These are phyloP conservation scores for Drechmeria coniospora DNA, from an alignment of 2,329 filamentous ascomycete genomes.

Conservation along the genomic window DNA sequence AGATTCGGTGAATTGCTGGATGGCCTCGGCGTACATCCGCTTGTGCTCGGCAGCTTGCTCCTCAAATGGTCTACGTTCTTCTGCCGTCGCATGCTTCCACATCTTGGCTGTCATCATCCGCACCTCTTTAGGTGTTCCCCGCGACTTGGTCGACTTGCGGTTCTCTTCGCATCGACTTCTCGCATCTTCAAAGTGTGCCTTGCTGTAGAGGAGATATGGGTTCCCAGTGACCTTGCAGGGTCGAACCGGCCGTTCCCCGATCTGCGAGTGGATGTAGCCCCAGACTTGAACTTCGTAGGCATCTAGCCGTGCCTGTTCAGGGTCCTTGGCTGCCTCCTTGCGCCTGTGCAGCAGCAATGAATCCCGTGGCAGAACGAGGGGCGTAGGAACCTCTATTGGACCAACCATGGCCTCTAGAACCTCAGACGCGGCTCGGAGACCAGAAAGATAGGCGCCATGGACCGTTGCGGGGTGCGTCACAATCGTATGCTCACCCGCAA, in stretches of 20 bases:
- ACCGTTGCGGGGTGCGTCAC: slow-evolving; percentile 94
- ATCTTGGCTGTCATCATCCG: slow-evolving; percentile 74
- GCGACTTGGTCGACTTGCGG: slow-evolving; percentile 45
- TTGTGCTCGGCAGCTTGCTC: slow-evolving; percentile 60
- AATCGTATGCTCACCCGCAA: slow-evolving; percentile 92
- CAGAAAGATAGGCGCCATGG: slow-evolving; percentile 89
- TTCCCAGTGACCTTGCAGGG: slow-evolving; percentile 65
- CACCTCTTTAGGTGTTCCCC: slow-evolving; percentile 62
- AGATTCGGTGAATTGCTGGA: slow-evolving; percentile 45
- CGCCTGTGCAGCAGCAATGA: slow-evolving; percentile 36
- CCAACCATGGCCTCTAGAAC: slow-evolving; percentile 69
- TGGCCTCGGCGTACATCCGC: slow-evolving; percentile 39
- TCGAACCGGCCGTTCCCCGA: slow-evolving; percentile 61
- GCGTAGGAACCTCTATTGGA: slow-evolving; percentile 59
- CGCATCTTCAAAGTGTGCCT: slow-evolving; percentile 52
- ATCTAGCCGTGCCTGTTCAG: slow-evolving; percentile 36
- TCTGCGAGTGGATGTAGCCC: slow-evolving; percentile 33
- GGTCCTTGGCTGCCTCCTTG: slow-evolving; percentile 33
- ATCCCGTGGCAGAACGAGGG: slow-evolving; percentile 56
- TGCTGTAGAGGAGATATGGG: slow-evolving; percentile 81
- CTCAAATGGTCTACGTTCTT: slow-evolving; percentile 62
- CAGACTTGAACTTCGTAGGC: slow-evolving; percentile 40
- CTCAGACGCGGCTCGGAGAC: slow-evolving; percentile 76
- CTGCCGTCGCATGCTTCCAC: slow-evolving; percentile 67
- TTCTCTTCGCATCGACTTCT: slow-evolving; percentile 46